These are phyloP conservation scores for Salix purpurea DNA, from an alignment of 345 rosid genomes.

Conservation along the genomic window DNA sequence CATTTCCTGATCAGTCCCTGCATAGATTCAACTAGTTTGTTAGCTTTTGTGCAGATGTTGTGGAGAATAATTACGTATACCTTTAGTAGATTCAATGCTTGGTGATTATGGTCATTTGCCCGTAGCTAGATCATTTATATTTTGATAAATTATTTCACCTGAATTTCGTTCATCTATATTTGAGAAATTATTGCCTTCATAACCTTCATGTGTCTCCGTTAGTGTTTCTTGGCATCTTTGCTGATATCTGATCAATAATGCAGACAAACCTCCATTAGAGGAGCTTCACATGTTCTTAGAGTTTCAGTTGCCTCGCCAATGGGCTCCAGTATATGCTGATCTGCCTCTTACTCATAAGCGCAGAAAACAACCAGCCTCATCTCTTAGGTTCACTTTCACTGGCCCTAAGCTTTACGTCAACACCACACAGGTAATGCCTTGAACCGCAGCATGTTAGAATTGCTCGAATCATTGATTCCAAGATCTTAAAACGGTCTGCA, in stretches of 20 bases:
- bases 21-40: neutral
- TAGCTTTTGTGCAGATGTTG: neutral
- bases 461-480: neutral
- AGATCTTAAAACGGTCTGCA: neutral
- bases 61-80: neutral
- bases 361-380: constrained; percentile 61
- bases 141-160: neutral
- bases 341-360: constrained; percentile 77
- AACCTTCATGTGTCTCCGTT: neutral
- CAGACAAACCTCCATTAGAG: constrained; percentile 92
- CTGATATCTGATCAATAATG: constrained; percentile 19
- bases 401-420: constrained; percentile 91
- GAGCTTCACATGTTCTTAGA: constrained; percentile 88
- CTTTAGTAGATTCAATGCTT: neutral
- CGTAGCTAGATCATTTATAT: neutral
- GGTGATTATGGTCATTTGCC: neutral
- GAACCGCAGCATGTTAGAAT: constrained; percentile 1
- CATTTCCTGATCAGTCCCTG: neutral
- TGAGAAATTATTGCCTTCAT: neutral
- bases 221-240: neutral
- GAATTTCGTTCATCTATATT: neutral
- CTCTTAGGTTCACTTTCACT: constrained; percentile 76
- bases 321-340: constrained; percentile 95
- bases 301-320: constrained; percentile 90
- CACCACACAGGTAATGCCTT: constrained; percentile 50